These are phyloP conservation scores for Brassica carinata DNA, from an alignment of 345 rosid species.

Conservation along the genomic window DNA sequence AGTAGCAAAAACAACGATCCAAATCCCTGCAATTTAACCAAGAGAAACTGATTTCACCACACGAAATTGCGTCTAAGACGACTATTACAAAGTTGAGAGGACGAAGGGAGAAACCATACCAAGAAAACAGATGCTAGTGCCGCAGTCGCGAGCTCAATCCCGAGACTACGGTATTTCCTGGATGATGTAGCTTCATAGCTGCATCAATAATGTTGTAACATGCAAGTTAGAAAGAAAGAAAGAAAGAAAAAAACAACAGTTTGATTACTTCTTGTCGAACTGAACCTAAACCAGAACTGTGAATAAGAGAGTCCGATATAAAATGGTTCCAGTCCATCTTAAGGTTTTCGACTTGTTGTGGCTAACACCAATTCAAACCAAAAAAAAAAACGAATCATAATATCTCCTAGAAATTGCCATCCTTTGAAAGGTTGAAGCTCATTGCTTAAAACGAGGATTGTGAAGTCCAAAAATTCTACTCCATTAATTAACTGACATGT, in stretches of 20 bases:
- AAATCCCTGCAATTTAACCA: constrained; percentile 70
- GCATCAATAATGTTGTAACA: constrained; percentile 27
- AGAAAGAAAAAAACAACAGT: neutral
- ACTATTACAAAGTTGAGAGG: neutral
- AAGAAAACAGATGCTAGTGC: constrained; percentile 80
- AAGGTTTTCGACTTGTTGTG: neutral
- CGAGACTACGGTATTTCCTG: constrained; percentile 65
- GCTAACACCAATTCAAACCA: neutral
- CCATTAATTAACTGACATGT: neutral
- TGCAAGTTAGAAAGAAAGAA: neutral
- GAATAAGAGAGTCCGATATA: neutral
- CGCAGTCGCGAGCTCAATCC: constrained; percentile 70
- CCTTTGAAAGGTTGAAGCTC: too few relatives aligned
- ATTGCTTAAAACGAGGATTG: neutral
- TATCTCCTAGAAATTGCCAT: neutral
- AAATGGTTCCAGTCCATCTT: neutral
- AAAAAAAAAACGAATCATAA: neutral
- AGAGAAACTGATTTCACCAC: neutral
- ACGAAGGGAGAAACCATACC: constrained; percentile 44
- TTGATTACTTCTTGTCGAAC: neutral
- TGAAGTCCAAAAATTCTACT: neutral
- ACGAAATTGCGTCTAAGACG: neutral
- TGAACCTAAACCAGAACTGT: neutral
- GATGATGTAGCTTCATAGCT: constrained; percentile 94
- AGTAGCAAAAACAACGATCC: constrained; percentile 96